Evolutionary conservation across 805 yeast genomes (phyloP).

Genomic region (Hagleromyces aurorensis): DNA sequence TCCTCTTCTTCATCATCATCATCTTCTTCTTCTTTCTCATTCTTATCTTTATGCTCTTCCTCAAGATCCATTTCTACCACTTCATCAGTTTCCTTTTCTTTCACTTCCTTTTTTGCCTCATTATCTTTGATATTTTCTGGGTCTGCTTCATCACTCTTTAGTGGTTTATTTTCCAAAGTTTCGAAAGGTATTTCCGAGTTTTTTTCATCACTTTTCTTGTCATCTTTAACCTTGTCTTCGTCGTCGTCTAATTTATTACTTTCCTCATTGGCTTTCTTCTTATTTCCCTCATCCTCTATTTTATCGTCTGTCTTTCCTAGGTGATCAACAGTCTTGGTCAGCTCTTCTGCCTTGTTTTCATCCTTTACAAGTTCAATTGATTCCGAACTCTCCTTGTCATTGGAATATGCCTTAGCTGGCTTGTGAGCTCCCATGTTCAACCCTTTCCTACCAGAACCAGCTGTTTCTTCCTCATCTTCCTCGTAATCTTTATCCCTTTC

Average conservation of each 20-base stretch:
- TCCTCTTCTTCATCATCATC: constrained; percentile 23
- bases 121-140: constrained; percentile 30
- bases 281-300: background rate
- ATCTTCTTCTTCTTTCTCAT: constrained; percentile 17
- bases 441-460: constrained; percentile 32
- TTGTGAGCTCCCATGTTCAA: constrained; percentile 31
- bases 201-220: background rate
- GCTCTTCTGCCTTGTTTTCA: constrained; percentile 1
- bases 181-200: too few species aligned
- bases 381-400: background rate
- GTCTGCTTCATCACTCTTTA: constrained; percentile 1
- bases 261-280: background rate
- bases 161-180: too few species aligned
- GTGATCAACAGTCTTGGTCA: background rate
- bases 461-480: constrained; percentile 29
- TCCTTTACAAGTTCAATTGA: too few species aligned
- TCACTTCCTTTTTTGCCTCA: constrained; percentile 26
- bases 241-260: background rate
- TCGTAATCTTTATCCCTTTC: constrained; percentile 34
- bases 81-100: constrained; percentile 26
- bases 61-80: too few species aligned
- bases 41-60: constrained; percentile 15
- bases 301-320: background rate
- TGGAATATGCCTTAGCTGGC: constrained; percentile 14
- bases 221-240: background rate